phyloP scores from a whole-genome alignment of 345 rosid species.

The Rhodamnia rubescens region DNA sequence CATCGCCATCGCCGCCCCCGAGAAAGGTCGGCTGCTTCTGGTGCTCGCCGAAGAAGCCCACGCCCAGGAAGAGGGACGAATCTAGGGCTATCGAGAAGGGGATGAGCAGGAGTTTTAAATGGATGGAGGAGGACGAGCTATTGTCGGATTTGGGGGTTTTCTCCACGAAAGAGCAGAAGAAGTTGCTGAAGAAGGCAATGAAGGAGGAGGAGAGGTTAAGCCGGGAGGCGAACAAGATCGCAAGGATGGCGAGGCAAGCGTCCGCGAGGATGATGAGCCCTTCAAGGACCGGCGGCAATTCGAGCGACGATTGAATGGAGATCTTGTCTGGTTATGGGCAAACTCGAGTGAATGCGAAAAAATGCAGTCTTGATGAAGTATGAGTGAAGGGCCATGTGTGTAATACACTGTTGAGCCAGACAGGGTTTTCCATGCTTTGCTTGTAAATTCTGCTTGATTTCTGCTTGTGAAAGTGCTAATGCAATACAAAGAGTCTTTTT shows the following conservation, averaged over 20 bases:
- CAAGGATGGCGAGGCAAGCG: slow-evolving; percentile 54
- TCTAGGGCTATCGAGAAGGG: slow-evolving; percentile 9
- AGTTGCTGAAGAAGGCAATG: slow-evolving; percentile 46
- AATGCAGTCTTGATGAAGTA: not conserved
- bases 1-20: slow-evolving; percentile 57
- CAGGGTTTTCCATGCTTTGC: not conserved
- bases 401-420: not conserved
- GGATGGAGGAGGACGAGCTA: slow-evolving; percentile 21
- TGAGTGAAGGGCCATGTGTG: not conserved
- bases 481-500: not conserved
- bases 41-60: slow-evolving; percentile 43
- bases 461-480: not conserved
- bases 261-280: slow-evolving; percentile 24
- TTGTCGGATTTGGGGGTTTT: slow-evolving; percentile 38
- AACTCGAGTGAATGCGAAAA: not conserved
- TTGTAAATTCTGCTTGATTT: not conserved
- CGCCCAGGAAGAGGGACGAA: slow-evolving; percentile 8
- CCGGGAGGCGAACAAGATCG: slow-evolving; percentile 61
- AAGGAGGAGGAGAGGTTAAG: slow-evolving; percentile 49
- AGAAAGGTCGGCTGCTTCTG: slow-evolving; percentile 41
- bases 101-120: slow-evolving; percentile 14
- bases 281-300: not conserved
- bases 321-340: not conserved
- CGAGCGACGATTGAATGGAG: not conserved
- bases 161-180: slow-evolving; percentile 45